Conservation (phyloP, 140 eudicot genomes). For the Cichorium intybus region DNA sequence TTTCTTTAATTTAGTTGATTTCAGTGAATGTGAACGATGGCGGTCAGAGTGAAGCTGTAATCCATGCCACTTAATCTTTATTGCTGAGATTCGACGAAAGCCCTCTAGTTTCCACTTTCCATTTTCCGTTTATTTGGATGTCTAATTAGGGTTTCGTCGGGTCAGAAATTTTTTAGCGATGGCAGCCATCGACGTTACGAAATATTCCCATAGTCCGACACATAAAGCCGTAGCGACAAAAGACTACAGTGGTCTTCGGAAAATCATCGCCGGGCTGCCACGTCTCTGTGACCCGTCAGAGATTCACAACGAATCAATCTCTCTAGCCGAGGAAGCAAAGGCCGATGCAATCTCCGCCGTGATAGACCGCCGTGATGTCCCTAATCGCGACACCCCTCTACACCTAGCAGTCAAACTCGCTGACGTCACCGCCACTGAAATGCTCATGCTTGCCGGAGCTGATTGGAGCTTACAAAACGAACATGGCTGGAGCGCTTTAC, state of each 20-base stretch:
- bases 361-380: conserved; percentile 87
- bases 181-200: conserved; percentile 69
- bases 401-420: conserved; percentile 84
- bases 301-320: conserved; percentile 59
- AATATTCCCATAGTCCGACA: conserved; percentile 76
- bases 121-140: conserved; percentile 22
- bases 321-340: conserved; percentile 77
- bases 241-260: conserved; percentile 60
- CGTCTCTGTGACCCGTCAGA: conserved; percentile 71
- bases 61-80: neutral
- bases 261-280: conserved; percentile 65
- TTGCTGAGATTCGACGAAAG: conserved; percentile 15
- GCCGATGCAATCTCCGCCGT: conserved; percentile 84
- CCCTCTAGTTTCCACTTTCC: neutral
- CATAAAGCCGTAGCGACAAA: conserved; percentile 65
- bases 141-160: conserved; percentile 36
- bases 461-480: conserved; percentile 98
- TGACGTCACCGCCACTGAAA: conserved; percentile 74
- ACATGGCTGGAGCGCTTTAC: conserved; percentile 94
- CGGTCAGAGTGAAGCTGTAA: conserved; percentile 6
- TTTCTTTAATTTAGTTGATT: neutral
- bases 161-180: conserved; percentile 33
- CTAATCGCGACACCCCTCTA: conserved; percentile 76
- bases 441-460: conserved; percentile 96
- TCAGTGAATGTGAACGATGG: conserved; percentile 8